Percentiles rank a stretch among this genome's conserved stretches.
Conservation (phyloP, 805 yeast genomes). For the Cephaloascus fragrans region DNA sequence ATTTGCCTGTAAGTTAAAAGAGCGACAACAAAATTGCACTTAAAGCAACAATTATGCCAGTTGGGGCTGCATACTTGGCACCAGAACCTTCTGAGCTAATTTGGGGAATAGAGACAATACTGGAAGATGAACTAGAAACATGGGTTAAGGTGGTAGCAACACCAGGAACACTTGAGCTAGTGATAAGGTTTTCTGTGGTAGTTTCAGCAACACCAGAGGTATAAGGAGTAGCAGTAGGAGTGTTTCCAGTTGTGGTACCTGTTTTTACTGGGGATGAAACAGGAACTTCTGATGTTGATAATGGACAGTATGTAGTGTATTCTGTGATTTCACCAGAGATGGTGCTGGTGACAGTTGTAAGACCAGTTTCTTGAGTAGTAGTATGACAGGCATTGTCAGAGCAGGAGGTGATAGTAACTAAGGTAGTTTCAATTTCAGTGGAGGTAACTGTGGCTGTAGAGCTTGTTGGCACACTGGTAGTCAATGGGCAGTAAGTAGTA, state of each 20-base stretch:
- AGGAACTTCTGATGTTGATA: conserved; percentile 2
- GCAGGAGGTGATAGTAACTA: conserved; percentile 16
- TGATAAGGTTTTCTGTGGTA: conserved; percentile 3
- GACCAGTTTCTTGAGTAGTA: conserved; percentile 14
- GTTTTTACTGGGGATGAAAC: too few species aligned
- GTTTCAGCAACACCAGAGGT: conserved; percentile 1
- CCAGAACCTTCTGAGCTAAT: conserved; percentile 1
- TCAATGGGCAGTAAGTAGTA: conserved; percentile 16
- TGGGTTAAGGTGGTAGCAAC: conserved; percentile 6
- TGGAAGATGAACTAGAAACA: conserved; percentile 2
- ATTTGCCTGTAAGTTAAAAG: too few species aligned
- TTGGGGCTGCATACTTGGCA: background rate
- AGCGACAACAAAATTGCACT: too few species aligned
- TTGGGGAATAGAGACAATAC: conserved; percentile 1
- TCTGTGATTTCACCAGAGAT: conserved; percentile 18
- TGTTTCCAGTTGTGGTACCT: too few species aligned
- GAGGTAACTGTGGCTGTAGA: conserved; percentile 11
- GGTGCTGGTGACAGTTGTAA: conserved; percentile 17
- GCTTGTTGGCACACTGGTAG: conserved; percentile 7
- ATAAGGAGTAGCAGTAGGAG: conserved; percentile 7
- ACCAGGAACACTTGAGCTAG: conserved; percentile 4
- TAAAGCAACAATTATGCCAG: too few species aligned
- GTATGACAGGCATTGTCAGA: conserved; percentile 8
- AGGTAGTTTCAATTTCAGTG: conserved; percentile 11
- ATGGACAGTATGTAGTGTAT: conserved; percentile 28